phyloP scores from a whole-genome alignment of 768 basidiomycete genomes.

The Boletus vermiculosoides region DNA sequence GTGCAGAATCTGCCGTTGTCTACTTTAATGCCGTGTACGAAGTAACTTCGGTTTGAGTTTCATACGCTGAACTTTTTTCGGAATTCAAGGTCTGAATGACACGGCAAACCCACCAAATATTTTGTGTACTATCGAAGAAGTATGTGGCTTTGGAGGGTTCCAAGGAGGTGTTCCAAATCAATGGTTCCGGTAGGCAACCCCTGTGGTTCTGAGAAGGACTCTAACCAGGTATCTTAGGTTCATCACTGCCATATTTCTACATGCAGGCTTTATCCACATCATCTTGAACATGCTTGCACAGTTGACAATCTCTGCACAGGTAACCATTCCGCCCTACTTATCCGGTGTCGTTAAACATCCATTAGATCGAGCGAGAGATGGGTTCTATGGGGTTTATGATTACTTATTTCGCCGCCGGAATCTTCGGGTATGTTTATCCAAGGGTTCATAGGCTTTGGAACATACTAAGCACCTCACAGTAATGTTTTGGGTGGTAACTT shows the following conservation, averaged over 20 bases:
- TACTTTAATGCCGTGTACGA: constrained; percentile 58
- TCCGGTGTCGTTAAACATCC: not conserved
- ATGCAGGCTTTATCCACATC: constrained; percentile 95
- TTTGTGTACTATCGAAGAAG: constrained; percentile 71
- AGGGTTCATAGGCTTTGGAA: not conserved
- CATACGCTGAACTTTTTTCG: constrained; percentile 1
- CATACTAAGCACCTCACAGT: constrained; percentile 34
- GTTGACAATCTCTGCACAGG: constrained; percentile 73
- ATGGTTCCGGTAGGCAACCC: constrained; percentile 46
- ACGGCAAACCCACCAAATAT: constrained; percentile 73
- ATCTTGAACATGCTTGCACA: constrained; percentile 90
- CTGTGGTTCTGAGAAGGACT: constrained; percentile 47
- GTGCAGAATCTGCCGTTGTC: constrained; percentile 56
- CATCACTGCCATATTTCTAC: constrained; percentile 85
- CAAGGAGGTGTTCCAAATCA: constrained; percentile 47
- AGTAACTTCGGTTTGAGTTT: constrained; percentile 3
- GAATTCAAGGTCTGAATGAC: constrained; percentile 66
- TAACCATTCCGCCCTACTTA: constrained; percentile 26
- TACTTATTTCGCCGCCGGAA: constrained; percentile 86
- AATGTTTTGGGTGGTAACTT: constrained; percentile 94
- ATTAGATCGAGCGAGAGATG: constrained; percentile 86
- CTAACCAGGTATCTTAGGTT: constrained; percentile 48
- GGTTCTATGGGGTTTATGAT: constrained; percentile 82
- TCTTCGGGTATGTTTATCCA: constrained; percentile 67
- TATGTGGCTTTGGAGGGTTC: constrained; percentile 89